Base-by-base conservation (phyloP, 2,329 filamentous ascomycete species). In the Fusarium oxysporum region DNA sequence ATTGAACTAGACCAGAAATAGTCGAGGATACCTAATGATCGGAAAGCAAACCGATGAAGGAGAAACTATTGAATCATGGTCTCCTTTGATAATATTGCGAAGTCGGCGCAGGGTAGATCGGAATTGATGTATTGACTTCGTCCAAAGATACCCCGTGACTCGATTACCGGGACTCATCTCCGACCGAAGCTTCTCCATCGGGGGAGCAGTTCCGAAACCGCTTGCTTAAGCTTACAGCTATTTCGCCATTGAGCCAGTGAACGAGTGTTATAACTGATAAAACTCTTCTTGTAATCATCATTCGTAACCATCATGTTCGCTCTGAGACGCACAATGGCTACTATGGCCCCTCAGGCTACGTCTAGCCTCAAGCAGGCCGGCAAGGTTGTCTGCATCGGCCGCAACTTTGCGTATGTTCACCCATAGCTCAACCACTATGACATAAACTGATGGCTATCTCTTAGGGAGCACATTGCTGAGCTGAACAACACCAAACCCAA, bases 341-440 rank as follows among this genome's bases (percentile, higher is more conserved):
- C 77, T 21, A 73, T 82, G 80, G 82, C 82, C 43, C 79, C 85
- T 45, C 81, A 83, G 74, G 84, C 85, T 45, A 82, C 83, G 48
- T 82, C 83, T 30, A 70, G 70, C 44, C 79, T 89, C 62, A 87
- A 84, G 78, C 84, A 86, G 58, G 89, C 89, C 30, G 86, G 88
- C 70, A 94, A 97, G 87, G 90, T 97, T 62, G 92, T 97, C 81
- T 98, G 96, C 84, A 97, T 98, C 80, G 94, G 95, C 77, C 90
- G 96, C 78, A 97, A 99, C 87, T 99, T 98, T 88, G 96, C 95
- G 93, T 96, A 83, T 81, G 92, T 47, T 66, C 53, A 48, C 50
- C 58, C 48, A 61, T 44, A 35, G 50, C 21, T 48, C 50, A 32
- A 40, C 38, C 43, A 30, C 54, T 5, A 57, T 55, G 51, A 57